Base-by-base conservation (phyloP, 371 early-diverging fungal genomes). In the Apophysomyces elegans region DNA sequence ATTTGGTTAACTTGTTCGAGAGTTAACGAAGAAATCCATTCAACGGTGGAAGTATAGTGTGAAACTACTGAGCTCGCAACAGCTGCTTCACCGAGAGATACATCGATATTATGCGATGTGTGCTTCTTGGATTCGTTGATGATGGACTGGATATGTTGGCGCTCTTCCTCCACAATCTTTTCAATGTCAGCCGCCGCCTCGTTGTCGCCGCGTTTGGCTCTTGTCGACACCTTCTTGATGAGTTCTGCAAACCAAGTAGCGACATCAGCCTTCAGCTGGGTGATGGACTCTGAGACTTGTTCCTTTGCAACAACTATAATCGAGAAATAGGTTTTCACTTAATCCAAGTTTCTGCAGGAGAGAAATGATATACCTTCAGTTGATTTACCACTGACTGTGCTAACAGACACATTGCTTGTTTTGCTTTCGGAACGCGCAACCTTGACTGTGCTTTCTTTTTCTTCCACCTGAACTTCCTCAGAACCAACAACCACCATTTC, bases 401-500 rank as follows among this genome's bases (percentile, higher is more conserved):
- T 26, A 50, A 50, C 54, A 21, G 54, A 50, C 21, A n/a, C 21
- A 6, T 50, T n/a, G 21, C 54, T 50, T 1, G 54, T 11, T 21
- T 50, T 58, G 38, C 58, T 58, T 58, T n/a, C 58, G 8, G 58
- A 21, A 21, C 39, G 58, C 7, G 58, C 18, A 18, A 58, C 39
- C 37, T 58, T 39, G 18, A 58, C 58, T 5, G 37, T 58, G 12
- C 38, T 58, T 36, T 58, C 58, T 26, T 57, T 18, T 14, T 58
- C 38, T 37, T 13, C 58, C 3, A 39, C 37, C 7, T 36, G 37
- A 36, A 58, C 39, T 37, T 58, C 58, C 37, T 58, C 58, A 18
- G 58, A 18, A 37, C 58, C 58, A 9, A 58, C 37, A 14, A 58
- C 58, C 14, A 58, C 39, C 38, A 39, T 39, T 37, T 58, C 58